Conservation (phyloP, 2,329 filamentous ascomycete species). For the Seiridium unicorne region DNA sequence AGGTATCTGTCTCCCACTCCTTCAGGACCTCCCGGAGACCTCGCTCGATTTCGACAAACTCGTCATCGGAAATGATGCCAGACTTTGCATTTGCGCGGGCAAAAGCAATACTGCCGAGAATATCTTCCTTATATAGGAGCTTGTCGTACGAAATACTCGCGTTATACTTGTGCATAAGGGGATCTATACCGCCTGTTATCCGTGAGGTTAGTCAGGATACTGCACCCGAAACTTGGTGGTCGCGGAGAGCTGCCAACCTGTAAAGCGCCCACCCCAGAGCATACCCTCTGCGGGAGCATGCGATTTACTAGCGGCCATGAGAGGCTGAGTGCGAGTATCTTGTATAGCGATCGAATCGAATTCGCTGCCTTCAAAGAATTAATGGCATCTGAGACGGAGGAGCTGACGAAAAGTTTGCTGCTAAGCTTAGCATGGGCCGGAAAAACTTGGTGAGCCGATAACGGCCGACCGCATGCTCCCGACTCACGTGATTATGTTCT, state of each 20-base stretch:
- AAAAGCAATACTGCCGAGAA: constrained; percentile 77
- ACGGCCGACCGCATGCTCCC: too few species aligned
- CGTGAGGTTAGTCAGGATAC: constrained; percentile 16
- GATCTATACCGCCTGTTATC: constrained; percentile 69
- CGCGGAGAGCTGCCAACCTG: constrained; percentile 36
- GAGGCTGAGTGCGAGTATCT: constrained; percentile 7
- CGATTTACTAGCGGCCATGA: constrained; percentile 17
- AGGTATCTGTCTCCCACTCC: constrained; percentile 52
- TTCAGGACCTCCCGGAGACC: constrained; percentile 60
- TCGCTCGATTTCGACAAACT: constrained; percentile 72
- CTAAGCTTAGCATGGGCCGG: too few species aligned
- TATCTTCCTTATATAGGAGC: constrained; percentile 76
- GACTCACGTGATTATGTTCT: too few species aligned
- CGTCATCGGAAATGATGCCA: constrained; percentile 69
- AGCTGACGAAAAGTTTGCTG: too few species aligned
- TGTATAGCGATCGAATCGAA: constrained; percentile 2
- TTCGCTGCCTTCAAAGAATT: constrained; percentile 9
- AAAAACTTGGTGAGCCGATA: too few species aligned
- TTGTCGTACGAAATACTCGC: constrained; percentile 77
- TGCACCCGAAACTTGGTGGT: constrained; percentile 12
- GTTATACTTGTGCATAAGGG: constrained; percentile 85
- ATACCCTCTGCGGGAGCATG: constrained; percentile 31
- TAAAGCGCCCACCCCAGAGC: constrained; percentile 63
- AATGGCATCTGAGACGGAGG: constrained; percentile 8
- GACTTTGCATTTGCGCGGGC: constrained; percentile 75